These are phyloP conservation scores for Uncinocarpus reesii DNA, from an alignment of 2,329 filamentous ascomycete genomes.

Conservation along the genomic window DNA sequence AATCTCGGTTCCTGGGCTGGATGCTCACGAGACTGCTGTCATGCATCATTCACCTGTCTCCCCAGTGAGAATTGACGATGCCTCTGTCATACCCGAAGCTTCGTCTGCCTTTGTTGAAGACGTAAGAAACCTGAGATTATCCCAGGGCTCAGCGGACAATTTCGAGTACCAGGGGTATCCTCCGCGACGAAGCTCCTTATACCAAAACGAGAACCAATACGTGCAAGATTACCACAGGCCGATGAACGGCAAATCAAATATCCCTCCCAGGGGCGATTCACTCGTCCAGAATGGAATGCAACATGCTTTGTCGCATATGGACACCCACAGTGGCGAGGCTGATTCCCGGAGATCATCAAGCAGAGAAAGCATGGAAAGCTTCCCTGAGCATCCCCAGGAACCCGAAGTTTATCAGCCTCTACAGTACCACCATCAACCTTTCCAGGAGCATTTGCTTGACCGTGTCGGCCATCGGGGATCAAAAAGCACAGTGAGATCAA, in stretches of 20 bases:
- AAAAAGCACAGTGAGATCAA: slow-evolving; percentile 22
- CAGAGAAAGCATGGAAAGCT: slow-evolving; percentile 25
- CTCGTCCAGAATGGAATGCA: not conserved
- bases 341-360: slow-evolving; percentile 25
- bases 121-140: slow-evolving; percentile 14
- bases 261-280: slow-evolving; percentile 9
- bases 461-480: slow-evolving; percentile 21
- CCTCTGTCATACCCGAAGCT: slow-evolving; percentile 21
- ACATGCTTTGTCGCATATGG: not conserved
- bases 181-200: slow-evolving; percentile 2
- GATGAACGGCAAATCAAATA: slow-evolving; percentile 15
- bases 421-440: slow-evolving; percentile 44
- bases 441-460: slow-evolving; percentile 28
- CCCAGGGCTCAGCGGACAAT: slow-evolving; percentile 11
- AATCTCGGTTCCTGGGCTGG: slow-evolving; percentile 16
- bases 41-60: slow-evolving; percentile 28
- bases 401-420: slow-evolving; percentile 38
- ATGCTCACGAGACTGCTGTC: slow-evolving; percentile 20
- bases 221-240: slow-evolving; percentile 9
- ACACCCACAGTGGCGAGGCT: slow-evolving; percentile 19
- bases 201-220: not conserved
- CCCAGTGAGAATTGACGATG: slow-evolving; percentile 27
- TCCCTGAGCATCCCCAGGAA: slow-evolving; percentile 17
- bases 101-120: slow-evolving; percentile 25
- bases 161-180: not conserved